Percentiles rank a stretch among this genome's conserved stretches.
phyloP scores from a whole-genome alignment of 164 flowering plant genomes.

The Vitis labrusca region DNA sequence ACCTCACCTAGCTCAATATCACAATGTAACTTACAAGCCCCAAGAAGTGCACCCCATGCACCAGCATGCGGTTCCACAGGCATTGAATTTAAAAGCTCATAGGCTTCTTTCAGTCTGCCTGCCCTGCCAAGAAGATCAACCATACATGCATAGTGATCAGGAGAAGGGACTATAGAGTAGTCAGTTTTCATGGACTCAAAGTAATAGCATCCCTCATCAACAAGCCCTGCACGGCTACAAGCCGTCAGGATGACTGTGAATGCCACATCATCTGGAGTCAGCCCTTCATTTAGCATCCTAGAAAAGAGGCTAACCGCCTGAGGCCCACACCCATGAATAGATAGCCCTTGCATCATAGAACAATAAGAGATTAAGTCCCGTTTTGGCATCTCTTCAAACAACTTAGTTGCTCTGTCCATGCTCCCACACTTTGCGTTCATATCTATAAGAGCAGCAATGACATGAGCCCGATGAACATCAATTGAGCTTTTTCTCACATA shows the following conservation, averaged over 20 bases:
- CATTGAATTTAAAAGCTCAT: slow-evolving; percentile 50
- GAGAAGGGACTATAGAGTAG: slow-evolving; percentile 43
- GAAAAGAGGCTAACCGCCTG: slow-evolving; percentile 50
- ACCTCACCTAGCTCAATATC: slow-evolving; percentile 50
- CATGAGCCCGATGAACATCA: slow-evolving; percentile 37
- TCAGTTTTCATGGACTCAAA: slow-evolving; percentile 41
- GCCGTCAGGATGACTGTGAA: slow-evolving; percentile 63
- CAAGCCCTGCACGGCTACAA: slow-evolving; percentile 63
- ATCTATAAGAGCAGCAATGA: slow-evolving; percentile 54
- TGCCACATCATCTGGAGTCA: slow-evolving; percentile 61
- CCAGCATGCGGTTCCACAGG: slow-evolving; percentile 57
- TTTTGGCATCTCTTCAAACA: slow-evolving; percentile 46
- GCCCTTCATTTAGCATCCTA: slow-evolving; percentile 57
- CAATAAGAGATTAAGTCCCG: slow-evolving; percentile 53
- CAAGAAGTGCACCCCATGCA: slow-evolving; percentile 74
- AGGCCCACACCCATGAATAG: slow-evolving; percentile 49
- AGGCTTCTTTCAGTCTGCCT: slow-evolving; percentile 49
- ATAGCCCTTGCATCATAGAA: slow-evolving; percentile 65
- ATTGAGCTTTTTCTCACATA: slow-evolving; percentile 27
- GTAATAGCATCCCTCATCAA: slow-evolving; percentile 55
- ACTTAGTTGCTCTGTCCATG: slow-evolving; percentile 44
- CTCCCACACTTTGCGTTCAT: slow-evolving; percentile 81
- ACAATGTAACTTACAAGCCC: slow-evolving; percentile 50
- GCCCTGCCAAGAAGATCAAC: slow-evolving; percentile 60
- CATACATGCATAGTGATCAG: slow-evolving; percentile 69